phyloP scores from a whole-genome alignment of 345 rosid genomes.

The Rhodamnia argentea region DNA sequence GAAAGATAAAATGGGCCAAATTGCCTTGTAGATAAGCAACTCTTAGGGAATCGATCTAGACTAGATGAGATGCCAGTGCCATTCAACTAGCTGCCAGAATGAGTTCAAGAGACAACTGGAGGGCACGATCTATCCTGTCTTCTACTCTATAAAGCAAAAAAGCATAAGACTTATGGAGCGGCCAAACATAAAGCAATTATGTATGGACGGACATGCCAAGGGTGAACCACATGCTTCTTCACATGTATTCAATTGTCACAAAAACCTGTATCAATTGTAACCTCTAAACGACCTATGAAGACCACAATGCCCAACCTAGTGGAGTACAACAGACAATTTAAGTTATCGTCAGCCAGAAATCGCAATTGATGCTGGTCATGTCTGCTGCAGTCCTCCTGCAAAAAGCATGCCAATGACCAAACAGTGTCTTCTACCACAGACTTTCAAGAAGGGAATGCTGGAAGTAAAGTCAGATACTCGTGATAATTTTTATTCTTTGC shows the following conservation, averaged over 20 bases:
- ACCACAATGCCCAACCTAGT: neutral
- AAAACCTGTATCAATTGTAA: neutral
- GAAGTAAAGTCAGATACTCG: constrained; percentile 13
- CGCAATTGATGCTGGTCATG: neutral
- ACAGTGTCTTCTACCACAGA: neutral
- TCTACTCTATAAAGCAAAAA: neutral
- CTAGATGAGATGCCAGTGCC: too few relatives aligned
- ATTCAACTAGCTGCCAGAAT: too few relatives aligned
- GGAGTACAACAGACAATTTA: neutral
- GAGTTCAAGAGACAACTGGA: neutral
- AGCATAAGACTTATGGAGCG: neutral
- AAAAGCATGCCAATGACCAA: neutral
- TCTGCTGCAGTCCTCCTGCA: neutral
- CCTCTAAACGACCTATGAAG: neutral
- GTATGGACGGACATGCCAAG: neutral
- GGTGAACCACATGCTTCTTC: neutral
- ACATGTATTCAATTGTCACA: neutral
- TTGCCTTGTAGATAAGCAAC: too few relatives aligned
- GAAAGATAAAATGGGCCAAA: too few relatives aligned
- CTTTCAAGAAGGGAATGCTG: constrained; percentile 12
- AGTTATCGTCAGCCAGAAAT: neutral
- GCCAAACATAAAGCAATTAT: neutral
- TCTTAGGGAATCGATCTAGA: too few relatives aligned
- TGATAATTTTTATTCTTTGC: constrained; percentile 12
- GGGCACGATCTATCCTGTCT: neutral